A percentile compares a stretch with the other conserved stretches of the same genome.
These are phyloP conservation scores for Pichia californica DNA, from an alignment of 805 yeast species.

Conservation along the genomic window DNA sequence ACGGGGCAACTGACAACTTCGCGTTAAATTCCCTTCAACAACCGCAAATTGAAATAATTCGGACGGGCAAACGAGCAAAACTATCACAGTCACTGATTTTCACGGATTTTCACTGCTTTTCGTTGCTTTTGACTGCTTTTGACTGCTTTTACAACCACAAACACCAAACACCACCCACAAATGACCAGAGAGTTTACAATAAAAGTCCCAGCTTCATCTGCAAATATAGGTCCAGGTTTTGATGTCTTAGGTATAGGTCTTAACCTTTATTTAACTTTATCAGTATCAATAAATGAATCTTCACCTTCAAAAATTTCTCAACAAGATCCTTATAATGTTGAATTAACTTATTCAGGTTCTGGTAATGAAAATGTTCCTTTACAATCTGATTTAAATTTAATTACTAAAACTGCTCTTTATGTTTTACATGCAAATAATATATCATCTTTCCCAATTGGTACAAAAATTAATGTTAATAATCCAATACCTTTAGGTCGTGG, in stretches of 20 bases:
- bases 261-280: constrained; percentile 62
- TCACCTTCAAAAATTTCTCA: constrained; percentile 39
- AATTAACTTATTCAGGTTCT: constrained; percentile 61
- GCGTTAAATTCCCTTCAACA: no score
- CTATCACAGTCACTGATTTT: no score
- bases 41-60: no score
- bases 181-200: constrained; percentile 49
- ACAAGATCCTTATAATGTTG: constrained; percentile 61
- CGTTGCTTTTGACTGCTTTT: no score
- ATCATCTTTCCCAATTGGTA: constrained; percentile 74
- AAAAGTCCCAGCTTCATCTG: constrained; percentile 92
- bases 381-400: constrained; percentile 69
- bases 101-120: no score
- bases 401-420: constrained; percentile 89
- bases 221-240: constrained; percentile 97
- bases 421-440: constrained; percentile 80
- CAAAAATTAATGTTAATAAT: constrained; percentile 71
- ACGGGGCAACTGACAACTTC: no score
- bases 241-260: constrained; percentile 94
- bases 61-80: no score
- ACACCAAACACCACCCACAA: no score
- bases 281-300: constrained; percentile 53
- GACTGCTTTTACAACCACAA: no score
- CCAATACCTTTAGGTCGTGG: constrained; percentile 98
- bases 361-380: constrained; percentile 80